Evolutionary conservation across 2,329 filamentous ascomycete genomes (phyloP), one percentile per base, ranked within the genome.

Genomic region (Elsinoe fawcettii): DNA sequence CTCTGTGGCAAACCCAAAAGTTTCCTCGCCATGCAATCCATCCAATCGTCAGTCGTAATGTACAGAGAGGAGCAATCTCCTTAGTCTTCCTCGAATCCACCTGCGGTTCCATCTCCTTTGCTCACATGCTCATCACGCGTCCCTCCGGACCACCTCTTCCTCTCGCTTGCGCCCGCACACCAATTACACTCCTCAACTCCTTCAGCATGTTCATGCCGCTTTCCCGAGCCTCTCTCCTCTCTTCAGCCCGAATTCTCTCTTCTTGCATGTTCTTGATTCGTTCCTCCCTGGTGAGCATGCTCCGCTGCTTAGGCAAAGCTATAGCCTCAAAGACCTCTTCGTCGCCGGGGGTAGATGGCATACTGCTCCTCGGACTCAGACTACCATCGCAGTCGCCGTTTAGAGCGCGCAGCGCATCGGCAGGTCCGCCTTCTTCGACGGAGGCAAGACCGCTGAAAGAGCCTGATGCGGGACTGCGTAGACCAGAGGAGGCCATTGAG

Each of bases 311-410:
- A 2, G 86, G 87, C 58, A 88, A 76, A 1, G 91, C 90, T 36
- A 97, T 83, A 0, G 91, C 93, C 72, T 99, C 93, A 61, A 96
- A 97, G 0, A 99, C 82, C 66, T 95, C 88, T 57, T 83, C 80
- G 54, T 88, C 86, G 1, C 61, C 62, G 2, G 61, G 60, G 3
- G 62, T 61, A 4, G 32, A 55, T 39, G 80, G 80, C 30, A 77
- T 73, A 58, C 76, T 79, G 14, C 75, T 74, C 51, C 73, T 66
- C 41, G 62, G 70, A 63, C 64, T 69, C 39, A 58, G 23, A 6
- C 51, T 59, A 12, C 51, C 22, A 56, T 53, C 57, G 20, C 76
- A 74, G 54, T 90, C 88, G 49, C 90, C 90, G 60, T 83, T 95
- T 53, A 96, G 75, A 1, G 86, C 85, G 62, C 85, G 85, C 23